Conservation (phyloP, 345 rosid species). For the Lepidium aucheri region DNA sequence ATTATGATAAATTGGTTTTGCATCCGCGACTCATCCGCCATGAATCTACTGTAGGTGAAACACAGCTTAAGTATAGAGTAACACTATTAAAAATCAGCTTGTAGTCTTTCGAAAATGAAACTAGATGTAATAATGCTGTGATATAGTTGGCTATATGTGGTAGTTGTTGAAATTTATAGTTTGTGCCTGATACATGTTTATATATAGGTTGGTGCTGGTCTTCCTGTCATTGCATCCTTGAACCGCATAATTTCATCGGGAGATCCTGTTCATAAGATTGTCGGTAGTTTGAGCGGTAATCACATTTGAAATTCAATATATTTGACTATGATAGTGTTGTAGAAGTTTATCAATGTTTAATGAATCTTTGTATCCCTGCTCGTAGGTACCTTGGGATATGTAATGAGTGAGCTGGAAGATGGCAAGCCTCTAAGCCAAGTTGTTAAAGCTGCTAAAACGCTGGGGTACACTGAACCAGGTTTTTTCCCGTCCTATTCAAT, state of each 20-base stretch:
- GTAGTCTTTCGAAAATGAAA: not conserved
- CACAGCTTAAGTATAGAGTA: not conserved
- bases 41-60: constrained; percentile 81
- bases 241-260: constrained; percentile 79
- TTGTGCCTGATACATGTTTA: not conserved
- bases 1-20: constrained; percentile 54
- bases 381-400: constrained; percentile 82
- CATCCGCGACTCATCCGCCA: constrained; percentile 61
- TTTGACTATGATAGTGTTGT: not conserved
- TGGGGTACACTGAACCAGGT: constrained; percentile 99
- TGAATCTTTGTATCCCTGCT: not conserved
- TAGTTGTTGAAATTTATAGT: not conserved
- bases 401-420: constrained; percentile 91
- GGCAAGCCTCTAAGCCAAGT: constrained; percentile 88
- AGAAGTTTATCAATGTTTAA: not conserved
- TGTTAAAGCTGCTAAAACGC: constrained; percentile 70
- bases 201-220: constrained; percentile 82
- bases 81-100: not conserved
- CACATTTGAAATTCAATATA: constrained; percentile 4
- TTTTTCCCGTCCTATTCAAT: not conserved
- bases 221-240: constrained; percentile 79
- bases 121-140: not conserved
- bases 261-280: constrained; percentile 52
- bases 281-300: constrained; percentile 88
- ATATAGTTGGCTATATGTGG: not conserved